A percentile compares a stretch with the other conserved stretches of the same genome.
phyloP scores from a whole-genome alignment of 495 filamentous ascomycete genomes.

The Trypethelium eluteriae region DNA sequence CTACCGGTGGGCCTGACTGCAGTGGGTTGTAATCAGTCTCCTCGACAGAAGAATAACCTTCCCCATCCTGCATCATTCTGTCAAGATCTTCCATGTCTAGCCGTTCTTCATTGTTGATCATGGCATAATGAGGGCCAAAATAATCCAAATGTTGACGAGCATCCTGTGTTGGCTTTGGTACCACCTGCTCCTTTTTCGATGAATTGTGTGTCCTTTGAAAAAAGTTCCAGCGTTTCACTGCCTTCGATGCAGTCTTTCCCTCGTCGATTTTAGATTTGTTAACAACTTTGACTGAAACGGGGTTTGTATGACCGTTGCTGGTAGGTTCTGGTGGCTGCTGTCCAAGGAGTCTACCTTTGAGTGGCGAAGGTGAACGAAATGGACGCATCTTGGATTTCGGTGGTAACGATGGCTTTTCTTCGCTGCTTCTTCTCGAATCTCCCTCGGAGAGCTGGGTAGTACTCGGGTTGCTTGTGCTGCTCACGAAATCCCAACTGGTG shows the following conservation, averaged over 20 bases:
- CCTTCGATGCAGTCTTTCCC: constrained; percentile 28
- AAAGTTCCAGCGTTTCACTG: constrained; percentile 67
- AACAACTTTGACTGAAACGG: constrained; percentile 10
- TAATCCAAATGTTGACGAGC: constrained; percentile 31
- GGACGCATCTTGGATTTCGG: constrained; percentile 25
- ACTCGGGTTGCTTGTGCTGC: constrained; percentile 14
- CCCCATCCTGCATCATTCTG: constrained; percentile 52
- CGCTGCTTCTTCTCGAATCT: constrained; percentile 27
- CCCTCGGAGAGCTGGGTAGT: constrained; percentile 11
- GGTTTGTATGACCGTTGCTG: constrained; percentile 11
- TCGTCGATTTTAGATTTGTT: constrained; percentile 20
- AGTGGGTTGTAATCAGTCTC: background rate
- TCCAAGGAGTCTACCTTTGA: constrained; percentile 14
- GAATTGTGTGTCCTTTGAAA: constrained; percentile 64
- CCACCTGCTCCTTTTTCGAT: constrained; percentile 39
- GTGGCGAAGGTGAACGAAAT: constrained; percentile 16
- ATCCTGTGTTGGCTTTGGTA: constrained; percentile 35
- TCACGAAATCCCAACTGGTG: constrained; percentile 23
- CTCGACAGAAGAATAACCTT: constrained; percentile 21
- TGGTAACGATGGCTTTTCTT: constrained; percentile 25
- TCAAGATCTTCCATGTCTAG: constrained; percentile 59
- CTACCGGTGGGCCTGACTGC: constrained; percentile 19
- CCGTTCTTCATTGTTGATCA: constrained; percentile 66
- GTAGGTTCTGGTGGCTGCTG: constrained; percentile 17
- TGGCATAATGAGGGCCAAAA: constrained; percentile 68